phyloP scores from a whole-genome alignment of 2,329 filamentous ascomycete genomes.

The Colletotrichum cereale region DNA sequence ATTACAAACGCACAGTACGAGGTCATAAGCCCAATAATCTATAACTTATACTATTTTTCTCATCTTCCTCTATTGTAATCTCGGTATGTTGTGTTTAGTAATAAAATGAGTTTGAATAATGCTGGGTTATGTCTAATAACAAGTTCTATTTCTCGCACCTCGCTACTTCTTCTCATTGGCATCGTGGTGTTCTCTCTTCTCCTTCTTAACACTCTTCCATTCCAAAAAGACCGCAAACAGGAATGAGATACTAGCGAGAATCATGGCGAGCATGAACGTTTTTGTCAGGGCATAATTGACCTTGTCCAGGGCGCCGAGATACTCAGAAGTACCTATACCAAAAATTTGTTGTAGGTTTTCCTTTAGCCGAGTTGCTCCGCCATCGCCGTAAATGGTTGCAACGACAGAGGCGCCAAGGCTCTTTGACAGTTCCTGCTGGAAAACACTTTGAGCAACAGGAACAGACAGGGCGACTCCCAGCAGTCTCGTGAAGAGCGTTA shows the following conservation, averaged over 20 bases:
- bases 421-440: slow-evolving; percentile 59
- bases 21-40: too few species aligned
- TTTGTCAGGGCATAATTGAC: slow-evolving; percentile 69
- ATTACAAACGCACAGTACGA: too few species aligned
- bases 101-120: too few species aligned
- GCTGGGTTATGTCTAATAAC: background rate
- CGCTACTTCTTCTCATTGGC: slow-evolving; percentile 9
- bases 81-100: too few species aligned
- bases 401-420: slow-evolving; percentile 52
- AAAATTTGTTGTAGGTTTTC: background rate
- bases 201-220: slow-evolving; percentile 73
- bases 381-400: slow-evolving; percentile 56
- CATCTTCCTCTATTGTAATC: too few species aligned
- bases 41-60: too few species aligned
- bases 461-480: slow-evolving; percentile 62
- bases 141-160: background rate
- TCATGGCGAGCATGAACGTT: slow-evolving; percentile 67
- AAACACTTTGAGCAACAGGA: slow-evolving; percentile 62
- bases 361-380: slow-evolving; percentile 53
- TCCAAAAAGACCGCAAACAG: slow-evolving; percentile 64
- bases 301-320: slow-evolving; percentile 46
- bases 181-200: slow-evolving; percentile 6
- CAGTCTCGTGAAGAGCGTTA: slow-evolving; percentile 59
- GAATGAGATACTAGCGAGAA: slow-evolving; percentile 64
- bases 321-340: slow-evolving; percentile 47